Base-by-base conservation (phyloP, 345 rosid genomes). In the Citrus glauca region DNA sequence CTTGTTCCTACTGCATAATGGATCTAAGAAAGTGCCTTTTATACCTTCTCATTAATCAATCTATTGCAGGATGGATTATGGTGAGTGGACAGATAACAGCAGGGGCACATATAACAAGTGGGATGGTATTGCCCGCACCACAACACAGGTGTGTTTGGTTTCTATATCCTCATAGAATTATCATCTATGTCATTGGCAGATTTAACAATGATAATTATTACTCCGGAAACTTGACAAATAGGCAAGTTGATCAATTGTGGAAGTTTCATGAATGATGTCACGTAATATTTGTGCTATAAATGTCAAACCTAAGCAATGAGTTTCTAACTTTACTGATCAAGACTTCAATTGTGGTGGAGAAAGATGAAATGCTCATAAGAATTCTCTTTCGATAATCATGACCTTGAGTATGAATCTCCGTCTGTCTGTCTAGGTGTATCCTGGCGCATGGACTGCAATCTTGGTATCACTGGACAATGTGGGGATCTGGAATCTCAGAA, bases 101-200 rank as follows among this genome's bases (percentile, higher is more conserved):
- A 89, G 98, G 82, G 98, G 98, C 40, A 94, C 98, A 60, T 97
- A 97, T 82, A 97, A 97, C 78, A 97, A 97, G 84, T 97, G 98
- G 98, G 99, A 94, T 76, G 98, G 98, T 35, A 93, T 97, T 62
- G 98, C 99, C 16, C 97, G 99, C 17, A 64, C 91, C 17, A 94
- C 99, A 35, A 81, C 86, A 82, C 98, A 96, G 97, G 99, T 95
- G 77, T 56, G 19, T 67, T 71, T 53, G 42, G 8, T 70, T 61
- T 56, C 13, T 25, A 4, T 14, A 45, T 42, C 22, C 56, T 42
- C 7, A 42, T 45, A 28, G 45, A 24, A 25, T 40, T 69, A 22
- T 19, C 16, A 20, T 69, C 28, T 27, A 19, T 10, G 17, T 37
- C 37, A 45, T 50, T 13, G 9, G 73, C 27, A 45, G 6, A 42